Conservation (phyloP, 1,139 yeast genomes). For the Fermentozyma sake region DNA sequence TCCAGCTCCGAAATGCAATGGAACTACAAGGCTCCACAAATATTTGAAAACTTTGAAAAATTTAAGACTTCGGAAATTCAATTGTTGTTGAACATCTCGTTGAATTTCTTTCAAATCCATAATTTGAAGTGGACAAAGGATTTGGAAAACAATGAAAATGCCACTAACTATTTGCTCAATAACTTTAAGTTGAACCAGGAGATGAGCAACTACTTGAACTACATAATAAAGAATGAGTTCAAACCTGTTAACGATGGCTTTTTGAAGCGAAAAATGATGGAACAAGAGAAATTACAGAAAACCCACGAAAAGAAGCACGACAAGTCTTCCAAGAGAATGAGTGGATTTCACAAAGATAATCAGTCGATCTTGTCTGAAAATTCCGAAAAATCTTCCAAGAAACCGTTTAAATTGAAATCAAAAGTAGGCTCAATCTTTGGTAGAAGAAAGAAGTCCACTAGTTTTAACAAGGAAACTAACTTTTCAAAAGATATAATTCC, state of each 20-base stretch:
- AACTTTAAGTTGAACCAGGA: constrained; percentile 37
- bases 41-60: constrained; percentile 71
- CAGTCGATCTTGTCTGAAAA: constrained; percentile 10
- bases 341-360: constrained; percentile 7
- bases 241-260: constrained; percentile 13
- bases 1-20: constrained; percentile 46
- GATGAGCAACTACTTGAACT: constrained; percentile 35
- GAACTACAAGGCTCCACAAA: constrained; percentile 75
- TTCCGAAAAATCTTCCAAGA: constrained; percentile 8
- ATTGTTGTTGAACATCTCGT: constrained; percentile 62
- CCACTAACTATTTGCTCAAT: constrained; percentile 59
- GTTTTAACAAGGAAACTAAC: constrained; percentile 11
- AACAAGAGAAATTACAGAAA: constrained; percentile 4
- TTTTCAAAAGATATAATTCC: constrained; percentile 22
- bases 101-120: constrained; percentile 63
- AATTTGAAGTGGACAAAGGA: constrained; percentile 44
- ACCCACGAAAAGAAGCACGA: constrained; percentile 1
- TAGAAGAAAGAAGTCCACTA: constrained; percentile 41
- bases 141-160: constrained; percentile 55
- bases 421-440: constrained; percentile 84
- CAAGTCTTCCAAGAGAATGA: not conserved
- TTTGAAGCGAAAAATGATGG: constrained; percentile 12
- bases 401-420: constrained; percentile 54
- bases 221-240: constrained; percentile 26
- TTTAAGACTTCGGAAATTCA: constrained; percentile 67